Conservation (phyloP, 176 grass and related monocot species). For the Aegilops umbellulata region DNA sequence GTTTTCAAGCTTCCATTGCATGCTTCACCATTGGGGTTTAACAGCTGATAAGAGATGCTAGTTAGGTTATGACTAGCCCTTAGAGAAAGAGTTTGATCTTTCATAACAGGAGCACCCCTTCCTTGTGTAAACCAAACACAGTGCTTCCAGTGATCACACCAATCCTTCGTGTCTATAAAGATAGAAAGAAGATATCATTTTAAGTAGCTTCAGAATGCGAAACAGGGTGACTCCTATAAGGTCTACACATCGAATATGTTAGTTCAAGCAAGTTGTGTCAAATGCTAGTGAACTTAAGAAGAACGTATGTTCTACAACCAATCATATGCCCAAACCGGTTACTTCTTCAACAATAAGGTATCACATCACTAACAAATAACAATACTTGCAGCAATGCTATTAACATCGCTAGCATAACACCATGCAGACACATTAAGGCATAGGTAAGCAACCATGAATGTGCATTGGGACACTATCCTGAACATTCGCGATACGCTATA, state of each 20-base stretch:
- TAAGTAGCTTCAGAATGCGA: conserved; percentile 4
- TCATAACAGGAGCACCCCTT: conserved; percentile 28
- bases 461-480: neutral
- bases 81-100: conserved; percentile 59
- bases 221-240: neutral
- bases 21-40: conserved; percentile 28
- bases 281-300: neutral
- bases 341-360: neutral
- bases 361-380: neutral
- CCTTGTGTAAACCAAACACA: conserved; percentile 89
- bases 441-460: neutral
- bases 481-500: neutral
- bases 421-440: neutral
- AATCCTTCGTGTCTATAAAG: conserved; percentile 57
- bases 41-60: conserved; percentile 69
- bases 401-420: neutral
- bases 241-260: neutral
- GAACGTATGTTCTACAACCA: neutral
- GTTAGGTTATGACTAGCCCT: conserved; percentile 75
- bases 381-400: neutral
- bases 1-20: conserved; percentile 22
- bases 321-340: neutral
- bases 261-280: neutral
- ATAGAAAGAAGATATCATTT: neutral
- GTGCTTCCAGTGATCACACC: conserved; percentile 98